Evolutionary conservation across 495 filamentous ascomycete species (phyloP).

Genomic region (Talaromyces nanjingensis): DNA sequence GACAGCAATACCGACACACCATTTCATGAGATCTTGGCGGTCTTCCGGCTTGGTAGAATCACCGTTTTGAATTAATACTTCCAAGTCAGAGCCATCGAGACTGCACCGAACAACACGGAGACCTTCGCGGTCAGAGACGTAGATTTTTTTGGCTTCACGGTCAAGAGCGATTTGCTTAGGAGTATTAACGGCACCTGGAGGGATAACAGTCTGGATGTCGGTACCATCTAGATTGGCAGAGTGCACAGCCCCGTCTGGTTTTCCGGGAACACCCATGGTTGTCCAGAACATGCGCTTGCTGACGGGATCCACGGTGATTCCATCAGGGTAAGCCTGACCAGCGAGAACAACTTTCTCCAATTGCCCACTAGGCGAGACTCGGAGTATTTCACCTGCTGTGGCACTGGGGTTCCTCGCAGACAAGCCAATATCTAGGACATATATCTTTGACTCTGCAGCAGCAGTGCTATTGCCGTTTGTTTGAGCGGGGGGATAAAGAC

Average conservation of each 20-base stretch:
- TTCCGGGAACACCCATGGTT: constrained; percentile 37
- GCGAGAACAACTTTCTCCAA: constrained; percentile 15
- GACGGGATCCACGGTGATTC: constrained; percentile 28
- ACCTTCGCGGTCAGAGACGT: constrained; percentile 50
- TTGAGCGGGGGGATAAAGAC: constrained; percentile 18
- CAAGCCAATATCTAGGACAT: constrained; percentile 24
- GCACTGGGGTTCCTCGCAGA: constrained; percentile 13
- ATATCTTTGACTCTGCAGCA: constrained; percentile 9
- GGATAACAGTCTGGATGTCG: constrained; percentile 26
- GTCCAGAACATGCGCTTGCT: constrained; percentile 43
- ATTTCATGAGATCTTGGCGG: constrained; percentile 19
- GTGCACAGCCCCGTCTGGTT: constrained; percentile 34
- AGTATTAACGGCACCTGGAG: constrained; percentile 34
- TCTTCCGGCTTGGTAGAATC: constrained; percentile 18
- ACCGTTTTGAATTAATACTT: constrained; percentile 32
- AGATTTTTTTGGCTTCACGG: constrained; percentile 25
- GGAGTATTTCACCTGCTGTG: constrained; percentile 18
- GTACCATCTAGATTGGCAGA: constrained; percentile 33
- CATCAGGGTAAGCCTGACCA: constrained; percentile 37
- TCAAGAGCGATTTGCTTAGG: constrained; percentile 45
- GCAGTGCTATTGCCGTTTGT: neutral
- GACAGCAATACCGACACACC: constrained; percentile 28
- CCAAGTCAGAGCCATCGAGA: constrained; percentile 35
- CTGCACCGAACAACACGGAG: constrained; percentile 36
- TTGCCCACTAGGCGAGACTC: constrained; percentile 14